phyloP scores from a whole-genome alignment of 495 filamentous ascomycete species.

The Parmelia sp. region DNA sequence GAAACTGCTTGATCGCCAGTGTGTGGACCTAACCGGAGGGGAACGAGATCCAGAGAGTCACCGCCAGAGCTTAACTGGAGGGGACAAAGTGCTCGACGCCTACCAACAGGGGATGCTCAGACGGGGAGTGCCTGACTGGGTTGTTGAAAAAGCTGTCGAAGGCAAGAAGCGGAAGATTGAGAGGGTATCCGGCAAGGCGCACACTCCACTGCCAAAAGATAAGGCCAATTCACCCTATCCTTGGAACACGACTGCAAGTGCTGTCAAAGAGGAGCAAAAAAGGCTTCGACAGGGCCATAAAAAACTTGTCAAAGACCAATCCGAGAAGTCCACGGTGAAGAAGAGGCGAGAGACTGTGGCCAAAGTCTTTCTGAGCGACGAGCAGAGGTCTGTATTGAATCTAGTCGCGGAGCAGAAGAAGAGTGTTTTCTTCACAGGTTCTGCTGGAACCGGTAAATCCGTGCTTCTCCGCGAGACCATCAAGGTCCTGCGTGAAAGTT shows the following conservation, averaged over 20 bases:
- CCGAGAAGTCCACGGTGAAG: slow-evolving; percentile 34
- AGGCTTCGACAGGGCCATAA: slow-evolving; percentile 60
- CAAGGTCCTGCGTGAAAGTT: slow-evolving; percentile 66
- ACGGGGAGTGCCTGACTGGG: not conserved
- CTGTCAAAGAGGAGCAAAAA: slow-evolving; percentile 76
- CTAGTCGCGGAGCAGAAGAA: slow-evolving; percentile 67
- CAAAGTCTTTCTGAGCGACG: slow-evolving; percentile 68
- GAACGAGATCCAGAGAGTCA: not conserved
- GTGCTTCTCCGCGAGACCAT: slow-evolving; percentile 92
- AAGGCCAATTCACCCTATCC: slow-evolving; percentile 38
- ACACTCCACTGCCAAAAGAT: slow-evolving; percentile 38
- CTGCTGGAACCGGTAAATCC: slow-evolving; percentile 96
- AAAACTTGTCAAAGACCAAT: slow-evolving; percentile 44
- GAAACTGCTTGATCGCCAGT: not conserved
- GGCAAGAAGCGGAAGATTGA: slow-evolving; percentile 36
- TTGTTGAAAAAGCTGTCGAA: slow-evolving; percentile 20
- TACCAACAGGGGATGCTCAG: not conserved
- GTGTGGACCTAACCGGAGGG: not conserved
- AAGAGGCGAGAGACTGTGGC: slow-evolving; percentile 40
- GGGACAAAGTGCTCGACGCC: not conserved
- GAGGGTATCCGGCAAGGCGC: not conserved
- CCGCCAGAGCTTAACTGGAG: not conserved
- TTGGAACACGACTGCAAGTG: slow-evolving; percentile 80
- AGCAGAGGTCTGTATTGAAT: slow-evolving; percentile 77
- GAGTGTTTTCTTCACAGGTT: slow-evolving; percentile 97